Evolutionary conservation across 352 stramenopile species (phyloP), one percentile per base, ranked within the genome.

Genomic region (Phytophthora hybrid): DNA sequence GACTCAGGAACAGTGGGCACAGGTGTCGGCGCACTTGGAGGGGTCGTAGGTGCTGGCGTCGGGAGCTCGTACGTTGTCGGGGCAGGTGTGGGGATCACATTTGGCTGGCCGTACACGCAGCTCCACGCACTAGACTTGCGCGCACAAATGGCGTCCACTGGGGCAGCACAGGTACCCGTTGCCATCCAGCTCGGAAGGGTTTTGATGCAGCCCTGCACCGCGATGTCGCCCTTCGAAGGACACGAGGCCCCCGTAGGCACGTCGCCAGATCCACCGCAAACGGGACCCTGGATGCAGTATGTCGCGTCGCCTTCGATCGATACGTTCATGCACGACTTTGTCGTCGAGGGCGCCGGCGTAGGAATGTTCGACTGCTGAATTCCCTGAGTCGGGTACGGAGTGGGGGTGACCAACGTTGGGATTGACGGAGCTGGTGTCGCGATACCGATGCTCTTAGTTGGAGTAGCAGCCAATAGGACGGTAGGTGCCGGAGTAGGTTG

Each of bases 251-350:
- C 86, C 14, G 78, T 72, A 23, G 82, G 81, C 13, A 69, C 32
- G 7, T 34, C 47, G 16, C 77, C 82, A 4, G 69, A 47, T 53
- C 84, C 86, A 26, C 78, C 84, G 69, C 84, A 93, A 58, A 92
- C 71, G 2, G 81, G 70, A 4, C 82, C 86, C 8, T 71, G 34
- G 49, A 92, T 87, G 71, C 84, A 91, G 74, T 89, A 92, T 23
- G 84, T 89, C 10, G 84, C 86, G 57, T 92, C 84, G 11, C 80
- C 71, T 31, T 89, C 74, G 9, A 93, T 78, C 9, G 81, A 89
- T 6, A 92, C 78, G 46, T 89, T 60, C 1, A 71, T 82, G 64
- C 84, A 91, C 21, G 58, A 65, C 7, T 66, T 23, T 29, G 66
- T 21, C 3, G 31, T 51, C 19, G 62, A 53, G 3, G 56, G 62